Percentiles rank a stretch among this genome's conserved stretches.
Conservation (phyloP, 805 yeast genomes). For the Barnettozyma sucrosica region DNA sequence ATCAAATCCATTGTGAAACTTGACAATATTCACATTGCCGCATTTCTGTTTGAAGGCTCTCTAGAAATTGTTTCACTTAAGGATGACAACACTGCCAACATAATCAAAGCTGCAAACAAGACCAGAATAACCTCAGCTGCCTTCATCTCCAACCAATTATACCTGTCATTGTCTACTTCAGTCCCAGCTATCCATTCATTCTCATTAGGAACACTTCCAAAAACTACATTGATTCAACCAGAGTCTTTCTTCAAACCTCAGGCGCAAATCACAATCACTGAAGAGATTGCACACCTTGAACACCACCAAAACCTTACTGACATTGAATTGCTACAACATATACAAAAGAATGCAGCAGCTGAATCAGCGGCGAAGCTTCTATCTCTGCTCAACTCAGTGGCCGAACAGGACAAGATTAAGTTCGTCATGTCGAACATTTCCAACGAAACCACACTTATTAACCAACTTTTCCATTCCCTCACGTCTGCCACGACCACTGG, state of each 20-base stretch:
- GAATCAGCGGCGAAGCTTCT: slow-evolving; percentile 18
- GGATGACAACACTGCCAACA: neutral
- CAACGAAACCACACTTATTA: slow-evolving; percentile 18
- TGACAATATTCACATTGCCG: neutral
- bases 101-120: neutral
- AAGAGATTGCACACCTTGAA: neutral
- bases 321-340: neutral
- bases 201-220: neutral
- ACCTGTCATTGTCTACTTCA: neutral
- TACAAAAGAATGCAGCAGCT: neutral
- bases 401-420: slow-evolving; percentile 36
- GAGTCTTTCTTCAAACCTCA: neutral
- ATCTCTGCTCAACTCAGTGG: slow-evolving; percentile 19
- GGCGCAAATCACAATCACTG: neutral
- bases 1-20: neutral
- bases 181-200: neutral
- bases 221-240: neutral
- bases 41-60: neutral
- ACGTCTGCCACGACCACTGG: slow-evolving; percentile 44
- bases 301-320: neutral
- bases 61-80: neutral
- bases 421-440: slow-evolving; percentile 30
- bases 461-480: slow-evolving; percentile 35
- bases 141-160: neutral
- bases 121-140: neutral